Evolutionary conservation across 2,329 filamentous ascomycete genomes (phyloP), one percentile per base, ranked within the genome.

Genomic region (Aspergillus intermedius): DNA sequence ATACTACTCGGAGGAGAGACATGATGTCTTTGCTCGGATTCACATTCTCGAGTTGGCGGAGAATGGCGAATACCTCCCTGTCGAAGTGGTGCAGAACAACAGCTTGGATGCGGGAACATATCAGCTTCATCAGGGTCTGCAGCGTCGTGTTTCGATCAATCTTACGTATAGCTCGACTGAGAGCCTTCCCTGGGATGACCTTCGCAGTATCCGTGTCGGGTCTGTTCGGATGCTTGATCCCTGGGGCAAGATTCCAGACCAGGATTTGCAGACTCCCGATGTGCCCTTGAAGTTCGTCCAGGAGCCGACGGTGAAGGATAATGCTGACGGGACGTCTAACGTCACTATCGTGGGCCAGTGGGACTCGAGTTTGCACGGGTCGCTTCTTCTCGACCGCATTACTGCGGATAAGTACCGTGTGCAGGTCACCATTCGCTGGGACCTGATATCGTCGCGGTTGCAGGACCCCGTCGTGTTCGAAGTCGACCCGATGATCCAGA

Each of bases 1-100:
- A 57, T 98, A 94, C 64, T 95, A 86, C 60, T 88, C 85, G 0
- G 89, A 96, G 66, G 93, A 97, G 65, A 86, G 90, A 57, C 91
- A 98, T 64, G 93, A 98, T 65, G 77, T 98, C 22, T 88, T 98
- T 60, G 85, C 88, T 0, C 81, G 89, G 22, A 75, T 95, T 6
- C 91, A 97, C 68, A 82, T 98, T 32, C 81, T 95, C 43, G 93
- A 98, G 66, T 82, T 98, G 56, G 85, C 90, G 39, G 93, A 98
- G 70, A 83, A 85, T 49, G 93, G 93, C 40, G 87, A 91, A 46
- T 97, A 98, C 60, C 78, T 88, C 32, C 89, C 93, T 0, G 91
- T 96, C 2, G 93, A 98, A 61, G 91, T 97, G 4, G 81, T 93
- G 2, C 91, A 97, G 68, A 86, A 80, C 15, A 88, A 79, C 64